phyloP scores from a whole-genome alignment of 2,329 filamentous ascomycete genomes.

The Iodosphaeria phyllophila region DNA sequence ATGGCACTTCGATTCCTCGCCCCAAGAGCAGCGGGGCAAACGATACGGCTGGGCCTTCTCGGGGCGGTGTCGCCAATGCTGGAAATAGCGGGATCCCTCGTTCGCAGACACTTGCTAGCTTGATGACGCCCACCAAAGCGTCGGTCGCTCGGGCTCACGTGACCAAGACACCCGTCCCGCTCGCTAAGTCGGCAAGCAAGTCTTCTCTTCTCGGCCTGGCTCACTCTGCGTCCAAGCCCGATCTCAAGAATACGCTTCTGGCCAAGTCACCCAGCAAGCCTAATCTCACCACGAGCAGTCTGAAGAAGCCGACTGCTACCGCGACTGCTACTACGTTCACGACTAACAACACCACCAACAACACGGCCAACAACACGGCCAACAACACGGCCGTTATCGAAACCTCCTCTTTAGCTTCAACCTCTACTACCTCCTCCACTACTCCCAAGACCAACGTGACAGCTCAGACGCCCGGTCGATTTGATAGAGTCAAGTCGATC shows the following conservation, averaged over 20 bases:
- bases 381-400: conserved; percentile 2
- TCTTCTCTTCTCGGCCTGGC: conserved; percentile 18
- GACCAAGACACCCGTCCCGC: conserved; percentile 31
- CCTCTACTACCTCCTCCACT: conserved; percentile 25
- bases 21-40: conserved; percentile 23
- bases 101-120: conserved; percentile 29
- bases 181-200: conserved; percentile 36
- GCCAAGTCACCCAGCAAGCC: conserved; percentile 23
- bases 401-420: conserved; percentile 16
- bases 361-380: not conserved
- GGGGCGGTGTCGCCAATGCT: too few relatives aligned
- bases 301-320: conserved; percentile 24
- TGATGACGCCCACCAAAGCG: conserved; percentile 65
- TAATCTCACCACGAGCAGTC: conserved; percentile 14
- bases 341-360: not conserved
- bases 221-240: conserved; percentile 29
- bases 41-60: too few relatives aligned
- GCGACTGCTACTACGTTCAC: not conserved
- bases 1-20: conserved; percentile 27
- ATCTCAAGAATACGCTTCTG: conserved; percentile 11
- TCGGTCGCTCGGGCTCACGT: conserved; percentile 42
- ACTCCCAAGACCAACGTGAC: conserved; percentile 13
- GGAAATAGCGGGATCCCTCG: conserved; percentile 16
- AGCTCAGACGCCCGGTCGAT: conserved; percentile 27
- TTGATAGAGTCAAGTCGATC: conserved; percentile 40